Percentiles rank a stretch among this genome's conserved stretches.
Evolutionary conservation across 2,329 filamentous ascomycete species (phyloP).

Genomic region (Trichoderma pleuroti): DNA sequence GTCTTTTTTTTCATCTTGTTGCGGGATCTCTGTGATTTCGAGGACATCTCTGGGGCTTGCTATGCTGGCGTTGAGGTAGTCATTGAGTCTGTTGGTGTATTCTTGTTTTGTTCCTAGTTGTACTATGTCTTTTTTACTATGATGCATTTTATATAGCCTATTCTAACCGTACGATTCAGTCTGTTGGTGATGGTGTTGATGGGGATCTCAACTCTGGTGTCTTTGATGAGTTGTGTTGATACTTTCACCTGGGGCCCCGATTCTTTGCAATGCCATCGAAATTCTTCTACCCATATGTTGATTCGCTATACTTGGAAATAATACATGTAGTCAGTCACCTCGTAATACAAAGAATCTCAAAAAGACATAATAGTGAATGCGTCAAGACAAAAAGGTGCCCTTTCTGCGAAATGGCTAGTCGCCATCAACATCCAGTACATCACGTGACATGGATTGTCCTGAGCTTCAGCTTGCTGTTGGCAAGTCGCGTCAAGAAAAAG

Average conservation of each 20-base stretch:
- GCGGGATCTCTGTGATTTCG: not conserved
- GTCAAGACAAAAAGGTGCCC: not conserved
- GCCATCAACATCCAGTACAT: not conserved
- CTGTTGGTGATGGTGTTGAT: not conserved
- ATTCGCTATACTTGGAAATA: not conserved
- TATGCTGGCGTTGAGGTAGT: not conserved
- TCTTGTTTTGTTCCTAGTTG: not conserved
- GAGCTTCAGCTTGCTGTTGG: conserved; percentile 11
- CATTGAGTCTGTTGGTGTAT: not conserved
- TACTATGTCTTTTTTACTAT: not conserved
- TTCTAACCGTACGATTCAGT: not conserved
- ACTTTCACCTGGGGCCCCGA: not conserved
- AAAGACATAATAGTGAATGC: not conserved
- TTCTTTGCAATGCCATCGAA: not conserved
- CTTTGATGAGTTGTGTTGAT: not conserved
- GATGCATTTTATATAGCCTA: not conserved
- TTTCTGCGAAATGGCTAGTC: not conserved
- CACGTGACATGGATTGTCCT: conserved; percentile 11
- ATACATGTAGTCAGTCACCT: not conserved
- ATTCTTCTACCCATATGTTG: not conserved
- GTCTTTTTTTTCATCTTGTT: not conserved
- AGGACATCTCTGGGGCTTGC: not conserved
- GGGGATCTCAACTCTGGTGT: not conserved
- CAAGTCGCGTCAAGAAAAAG: conserved; percentile 19
- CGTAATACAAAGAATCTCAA: not conserved